Percentiles rank a stretch among this genome's conserved stretches.
Conservation (phyloP, 1,284 basidiomycete species). For the Schizophyllum commune region DNA sequence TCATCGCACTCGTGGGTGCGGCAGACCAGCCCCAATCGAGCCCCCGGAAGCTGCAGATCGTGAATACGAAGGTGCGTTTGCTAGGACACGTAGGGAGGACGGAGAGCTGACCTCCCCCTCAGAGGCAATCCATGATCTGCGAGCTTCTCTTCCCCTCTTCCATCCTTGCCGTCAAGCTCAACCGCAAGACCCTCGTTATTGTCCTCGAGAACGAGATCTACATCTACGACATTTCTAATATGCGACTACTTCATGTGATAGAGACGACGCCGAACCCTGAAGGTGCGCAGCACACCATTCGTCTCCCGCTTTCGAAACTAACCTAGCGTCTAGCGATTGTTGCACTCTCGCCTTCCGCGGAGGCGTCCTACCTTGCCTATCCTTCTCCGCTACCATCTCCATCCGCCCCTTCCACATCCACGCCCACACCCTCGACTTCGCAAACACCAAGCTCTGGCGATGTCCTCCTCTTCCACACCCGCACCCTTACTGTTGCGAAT, state of each 20-base stretch:
- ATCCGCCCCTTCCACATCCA: constrained; percentile 10
- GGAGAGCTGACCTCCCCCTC: constrained; percentile 7
- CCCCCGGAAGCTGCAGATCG: constrained; percentile 7
- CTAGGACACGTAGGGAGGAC: constrained; percentile 49
- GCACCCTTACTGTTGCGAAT: constrained; percentile 85
- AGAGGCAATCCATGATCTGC: constrained; percentile 99
- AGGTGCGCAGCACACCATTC: constrained; percentile 41
- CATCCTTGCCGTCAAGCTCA: constrained; percentile 93
- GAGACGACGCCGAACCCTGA: constrained; percentile 95
- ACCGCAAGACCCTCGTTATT: constrained; percentile 93
- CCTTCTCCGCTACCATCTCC: constrained; percentile 90
- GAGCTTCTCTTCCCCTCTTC: constrained; percentile 96
- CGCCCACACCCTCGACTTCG: constrained; percentile 42
- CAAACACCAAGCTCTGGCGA: constrained; percentile 63
- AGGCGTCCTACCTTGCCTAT: constrained; percentile 92
- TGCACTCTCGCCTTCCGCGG: constrained; percentile 92
- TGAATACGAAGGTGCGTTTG: constrained; percentile 22
- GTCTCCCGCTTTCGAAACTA: not conserved
- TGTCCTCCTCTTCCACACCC: constrained; percentile 90
- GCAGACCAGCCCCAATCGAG: constrained; percentile 84
- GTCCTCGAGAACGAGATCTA: constrained; percentile 96
- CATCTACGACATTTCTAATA: constrained; percentile 98
- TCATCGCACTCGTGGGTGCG: constrained; percentile 93
- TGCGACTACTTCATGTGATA: constrained; percentile 95
- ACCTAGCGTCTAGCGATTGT: constrained; percentile 68